A percentile compares a stretch with the other conserved stretches of the same genome.
Evolutionary conservation across 31 red algal species (phyloP).

Genomic region (Odonthalia washingtoniensis): DNA sequence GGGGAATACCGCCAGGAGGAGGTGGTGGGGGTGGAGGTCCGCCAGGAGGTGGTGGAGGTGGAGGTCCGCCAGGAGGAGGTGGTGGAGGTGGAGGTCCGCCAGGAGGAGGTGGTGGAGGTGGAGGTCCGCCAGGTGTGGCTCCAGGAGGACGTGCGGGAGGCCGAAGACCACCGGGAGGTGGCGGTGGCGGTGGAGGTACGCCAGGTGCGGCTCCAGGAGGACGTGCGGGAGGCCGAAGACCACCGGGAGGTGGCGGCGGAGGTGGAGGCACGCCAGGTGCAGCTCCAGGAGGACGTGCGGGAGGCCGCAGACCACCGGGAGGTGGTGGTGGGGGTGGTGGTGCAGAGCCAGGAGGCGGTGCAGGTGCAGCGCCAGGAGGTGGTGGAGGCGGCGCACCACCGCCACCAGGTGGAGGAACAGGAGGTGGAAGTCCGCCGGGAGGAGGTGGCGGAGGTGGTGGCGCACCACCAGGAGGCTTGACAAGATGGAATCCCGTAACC

Average conservation of each 20-base stretch:
- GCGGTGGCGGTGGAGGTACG: no score
- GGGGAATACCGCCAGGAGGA: background rate
- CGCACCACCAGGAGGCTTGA: constrained; percentile 10
- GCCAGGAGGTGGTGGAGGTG: constrained; percentile 32
- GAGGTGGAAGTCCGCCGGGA: background rate
- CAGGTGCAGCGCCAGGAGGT: background rate
- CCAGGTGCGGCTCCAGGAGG: no score
- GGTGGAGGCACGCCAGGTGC: background rate
- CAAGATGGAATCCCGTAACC: background rate
- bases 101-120: constrained; percentile 63
- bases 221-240: no score
- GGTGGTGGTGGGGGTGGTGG: constrained; percentile 8
- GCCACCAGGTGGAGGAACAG: background rate
- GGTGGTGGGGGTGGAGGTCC: constrained; percentile 46
- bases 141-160: no score
- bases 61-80: background rate
- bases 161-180: no score
- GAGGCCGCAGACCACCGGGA: background rate
- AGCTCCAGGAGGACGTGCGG: background rate
- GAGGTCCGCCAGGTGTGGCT: constrained; percentile 18
- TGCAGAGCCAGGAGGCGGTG: constrained; percentile 13
- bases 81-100: constrained; percentile 42
- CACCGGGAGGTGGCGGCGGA: background rate
- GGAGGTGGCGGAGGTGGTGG: constrained; percentile 40
- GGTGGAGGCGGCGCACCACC: constrained; percentile 11